A percentile compares a stretch with the other conserved stretches of the same genome.
Evolutionary conservation across 2,329 filamentous ascomycete species (phyloP).

Genomic region (Botrytis elliptica): DNA sequence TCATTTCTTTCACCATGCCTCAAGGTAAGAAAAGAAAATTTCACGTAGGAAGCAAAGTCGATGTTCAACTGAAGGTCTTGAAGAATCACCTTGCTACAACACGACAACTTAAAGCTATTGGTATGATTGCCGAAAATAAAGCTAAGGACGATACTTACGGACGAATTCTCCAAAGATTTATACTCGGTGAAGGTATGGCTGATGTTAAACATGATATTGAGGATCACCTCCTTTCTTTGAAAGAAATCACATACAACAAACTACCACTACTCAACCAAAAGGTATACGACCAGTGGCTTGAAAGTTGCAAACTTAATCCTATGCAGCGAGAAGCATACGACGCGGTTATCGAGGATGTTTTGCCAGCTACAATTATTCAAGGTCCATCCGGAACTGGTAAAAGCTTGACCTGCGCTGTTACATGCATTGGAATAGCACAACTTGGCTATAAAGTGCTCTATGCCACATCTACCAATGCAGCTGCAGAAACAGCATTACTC

Average conservation of each 20-base stretch:
- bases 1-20: not conserved
- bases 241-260: not conserved
- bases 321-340: not conserved
- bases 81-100: not conserved
- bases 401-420: not conserved
- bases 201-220: not conserved
- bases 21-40: not conserved
- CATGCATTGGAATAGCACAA: not conserved
- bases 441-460: not conserved
- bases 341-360: not conserved
- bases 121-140: not conserved
- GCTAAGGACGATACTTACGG: not conserved
- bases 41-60: not conserved
- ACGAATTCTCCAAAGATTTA: not conserved
- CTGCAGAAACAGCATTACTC: not conserved
- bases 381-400: not conserved
- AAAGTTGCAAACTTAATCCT: not conserved
- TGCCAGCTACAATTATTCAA: not conserved
- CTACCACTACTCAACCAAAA: not conserved
- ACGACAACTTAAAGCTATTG: not conserved
- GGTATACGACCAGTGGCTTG: not conserved
- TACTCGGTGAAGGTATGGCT: not conserved
- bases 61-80: not conserved
- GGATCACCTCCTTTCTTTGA: not conserved
- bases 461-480: not conserved